A percentile compares a stretch with the other conserved stretches of the same genome.
Evolutionary conservation across 225 moss, liverwort and hornwort genomes (phyloP).

Genomic region (Polytrichum commune): DNA sequence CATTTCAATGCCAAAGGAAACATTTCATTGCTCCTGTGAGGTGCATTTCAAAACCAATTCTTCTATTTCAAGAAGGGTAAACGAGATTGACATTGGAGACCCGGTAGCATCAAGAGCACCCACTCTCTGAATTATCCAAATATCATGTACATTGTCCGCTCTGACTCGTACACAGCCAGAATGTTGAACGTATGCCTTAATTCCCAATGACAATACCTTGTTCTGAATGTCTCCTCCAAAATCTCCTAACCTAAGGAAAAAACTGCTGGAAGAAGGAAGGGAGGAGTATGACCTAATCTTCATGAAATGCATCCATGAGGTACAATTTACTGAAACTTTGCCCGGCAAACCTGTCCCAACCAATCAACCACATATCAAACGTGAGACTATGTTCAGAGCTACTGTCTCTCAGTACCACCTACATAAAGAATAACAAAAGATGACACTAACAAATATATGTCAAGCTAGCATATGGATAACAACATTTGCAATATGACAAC

Average conservation of each 20-base stretch:
- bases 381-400: background rate
- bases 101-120: too few relatives aligned
- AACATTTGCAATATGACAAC: too few relatives aligned
- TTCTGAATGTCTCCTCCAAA: background rate
- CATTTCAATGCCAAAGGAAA: too few relatives aligned
- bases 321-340: conserved; percentile 93
- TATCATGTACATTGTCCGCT: conserved; percentile 1
- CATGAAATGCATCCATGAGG: conserved; percentile 90
- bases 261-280: background rate
- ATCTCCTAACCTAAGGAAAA: conserved; percentile 1
- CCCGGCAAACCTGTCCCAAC: conserved; percentile 69
- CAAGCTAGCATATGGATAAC: too few relatives aligned
- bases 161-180: background rate
- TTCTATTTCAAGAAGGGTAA: too few relatives aligned
- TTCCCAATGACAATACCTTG: too few relatives aligned
- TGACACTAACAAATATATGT: too few relatives aligned
- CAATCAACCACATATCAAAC: conserved; percentile 7
- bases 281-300: conserved; percentile 33
- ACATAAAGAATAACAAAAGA: too few relatives aligned
- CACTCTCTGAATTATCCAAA: background rate
- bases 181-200: background rate
- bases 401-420: too few relatives aligned
- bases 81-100: too few relatives aligned
- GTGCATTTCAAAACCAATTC: too few relatives aligned
- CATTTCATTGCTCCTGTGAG: too few relatives aligned